phyloP scores from a whole-genome alignment of 1,139 yeast species.

The Suhomyces yuchorum region DNA sequence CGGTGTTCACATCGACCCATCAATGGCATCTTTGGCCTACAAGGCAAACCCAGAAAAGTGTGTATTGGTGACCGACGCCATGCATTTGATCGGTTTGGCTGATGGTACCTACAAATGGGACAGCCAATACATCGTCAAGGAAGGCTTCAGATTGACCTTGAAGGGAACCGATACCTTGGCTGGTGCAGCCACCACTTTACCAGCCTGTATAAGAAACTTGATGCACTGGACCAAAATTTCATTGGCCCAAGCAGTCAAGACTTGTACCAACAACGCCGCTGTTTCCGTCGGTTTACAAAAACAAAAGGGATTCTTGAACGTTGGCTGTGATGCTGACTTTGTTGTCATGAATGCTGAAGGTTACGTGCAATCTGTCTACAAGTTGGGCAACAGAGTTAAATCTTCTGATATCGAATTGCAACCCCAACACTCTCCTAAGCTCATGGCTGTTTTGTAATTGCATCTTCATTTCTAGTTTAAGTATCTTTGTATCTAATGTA shows the following conservation, averaged over 20 bases:
- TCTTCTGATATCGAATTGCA: slow-evolving; percentile 16
- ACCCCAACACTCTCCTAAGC: slow-evolving; percentile 10
- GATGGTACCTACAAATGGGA: slow-evolving; percentile 58
- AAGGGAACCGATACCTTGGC: slow-evolving; percentile 64
- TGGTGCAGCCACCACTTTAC: slow-evolving; percentile 62
- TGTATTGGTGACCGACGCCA: slow-evolving; percentile 64
- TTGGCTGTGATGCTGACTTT: slow-evolving; percentile 63
- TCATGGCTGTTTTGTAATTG: slow-evolving; percentile 16
- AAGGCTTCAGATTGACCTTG: slow-evolving; percentile 50
- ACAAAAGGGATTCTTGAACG: slow-evolving; percentile 53
- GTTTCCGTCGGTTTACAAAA: slow-evolving; percentile 46
- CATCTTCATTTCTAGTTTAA: slow-evolving; percentile 7
- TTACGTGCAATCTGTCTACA: slow-evolving; percentile 51
- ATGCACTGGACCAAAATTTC: slow-evolving; percentile 54
- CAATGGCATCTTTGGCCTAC: slow-evolving; percentile 57
- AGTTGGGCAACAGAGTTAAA: slow-evolving; percentile 46
- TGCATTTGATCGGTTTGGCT: slow-evolving; percentile 54
- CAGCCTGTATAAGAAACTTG: slow-evolving; percentile 56
- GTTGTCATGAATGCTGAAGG: slow-evolving; percentile 52
- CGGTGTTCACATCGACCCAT: slow-evolving; percentile 64
- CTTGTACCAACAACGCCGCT: slow-evolving; percentile 63
- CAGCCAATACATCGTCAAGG: slow-evolving; percentile 49
- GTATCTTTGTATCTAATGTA: background rate
- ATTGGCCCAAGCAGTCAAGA: slow-evolving; percentile 56
- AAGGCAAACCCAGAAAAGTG: slow-evolving; percentile 56